Evolutionary conservation across 805 yeast species (phyloP), one percentile per base, ranked within the genome.

Genomic region (Wickerhamiella nectarea): DNA sequence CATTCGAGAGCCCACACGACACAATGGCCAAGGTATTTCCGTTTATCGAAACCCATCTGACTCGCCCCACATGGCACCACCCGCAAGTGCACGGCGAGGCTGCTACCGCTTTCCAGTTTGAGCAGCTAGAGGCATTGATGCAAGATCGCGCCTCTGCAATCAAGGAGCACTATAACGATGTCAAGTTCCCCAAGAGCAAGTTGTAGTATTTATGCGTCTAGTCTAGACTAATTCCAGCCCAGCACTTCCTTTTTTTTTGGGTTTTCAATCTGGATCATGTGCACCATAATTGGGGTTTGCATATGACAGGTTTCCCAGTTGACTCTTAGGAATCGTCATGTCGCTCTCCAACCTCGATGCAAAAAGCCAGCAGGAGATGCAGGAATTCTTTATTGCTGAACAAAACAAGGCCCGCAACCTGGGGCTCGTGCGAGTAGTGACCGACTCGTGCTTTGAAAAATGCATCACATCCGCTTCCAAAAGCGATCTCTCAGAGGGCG

Each of bases 371-470:
- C 72, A 76, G 57, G 94, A 85, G 50, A 75, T 86, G 39, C 67
- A 76, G 54, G 69, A 71, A 45, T 86, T 83, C 66, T 67, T 86
- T 40, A 91, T 84, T 58, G 65, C 79, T 10, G 95, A 87, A 64
- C 79, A 80, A 57, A 74, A 91, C 50, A 84, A 82, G 66, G 78
- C 89, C 45, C 85, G 85, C 65, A 83, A 86, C 24, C 95, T 28
- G 15, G 31, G 31, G 31, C 31, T 28, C 31, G 31, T 28, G 31
- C 31, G 31, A 6, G 31, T 28, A 8, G 31, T 28, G 31, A 86
- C 95, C 21, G 87, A 85, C 58, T 70, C 79, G 69, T 87, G 97
- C 61, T 87, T 85, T 71, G 82, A 80, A 60, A 81, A 82, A 64
- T 87, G 97, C 62, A 72, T 85, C 42, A 64, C 66, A 39, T 59